A percentile compares a stretch with the other conserved stretches of the same genome.
Evolutionary conservation across 306 rosid species (phyloP).

Genomic region (Rubus idaeus): DNA sequence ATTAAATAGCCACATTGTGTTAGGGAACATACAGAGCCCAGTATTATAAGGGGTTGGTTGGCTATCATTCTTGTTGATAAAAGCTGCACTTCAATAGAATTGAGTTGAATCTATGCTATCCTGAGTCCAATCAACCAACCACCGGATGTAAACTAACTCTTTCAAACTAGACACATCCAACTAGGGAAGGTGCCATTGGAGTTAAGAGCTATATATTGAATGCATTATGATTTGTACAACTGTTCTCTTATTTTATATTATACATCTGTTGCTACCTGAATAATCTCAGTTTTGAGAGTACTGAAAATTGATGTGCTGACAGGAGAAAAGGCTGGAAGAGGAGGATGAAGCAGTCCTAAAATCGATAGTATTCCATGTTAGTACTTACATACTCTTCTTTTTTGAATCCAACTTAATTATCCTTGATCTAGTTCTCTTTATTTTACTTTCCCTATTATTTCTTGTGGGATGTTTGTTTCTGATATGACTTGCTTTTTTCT

Average conservation of each 20-base stretch:
- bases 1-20: background rate
- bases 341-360: constrained; percentile 84
- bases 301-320: constrained; percentile 25
- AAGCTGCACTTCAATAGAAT: background rate
- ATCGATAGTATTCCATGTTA: constrained; percentile 62
- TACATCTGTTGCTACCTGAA: background rate
- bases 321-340: constrained; percentile 78
- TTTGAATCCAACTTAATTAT: background rate
- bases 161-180: background rate
- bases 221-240: background rate
- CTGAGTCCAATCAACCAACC: background rate
- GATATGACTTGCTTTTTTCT: background rate
- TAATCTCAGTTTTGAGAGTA: background rate
- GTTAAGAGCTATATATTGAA: background rate
- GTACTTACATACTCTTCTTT: constrained; percentile 23
- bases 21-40: background rate
- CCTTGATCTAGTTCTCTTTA: constrained; percentile 5
- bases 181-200: background rate
- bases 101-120: background rate
- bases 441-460: background rate
- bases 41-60: background rate
- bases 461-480: constrained; percentile 10
- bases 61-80: background rate
- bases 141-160: background rate
- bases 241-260: too few relatives aligned